Evolutionary conservation across 495 filamentous ascomycete genomes (phyloP).

Genomic region (Barbatosphaeria neglecta): DNA sequence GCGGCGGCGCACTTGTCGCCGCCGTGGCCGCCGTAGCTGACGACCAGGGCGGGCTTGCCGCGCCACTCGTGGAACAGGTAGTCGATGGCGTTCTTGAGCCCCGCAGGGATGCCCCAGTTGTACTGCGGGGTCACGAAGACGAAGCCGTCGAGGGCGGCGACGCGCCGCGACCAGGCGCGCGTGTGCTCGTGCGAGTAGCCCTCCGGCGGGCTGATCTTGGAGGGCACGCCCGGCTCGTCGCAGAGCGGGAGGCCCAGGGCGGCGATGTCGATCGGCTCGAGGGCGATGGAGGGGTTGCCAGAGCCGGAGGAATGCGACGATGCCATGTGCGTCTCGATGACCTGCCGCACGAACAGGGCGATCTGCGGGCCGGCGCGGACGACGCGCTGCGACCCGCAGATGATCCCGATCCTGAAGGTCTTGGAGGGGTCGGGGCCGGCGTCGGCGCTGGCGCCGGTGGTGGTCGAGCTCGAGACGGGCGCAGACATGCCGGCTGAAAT

Average conservation of each 20-base stretch:
- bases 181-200: conserved; percentile 33
- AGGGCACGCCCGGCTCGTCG: conserved; percentile 34
- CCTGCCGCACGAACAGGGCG: background rate
- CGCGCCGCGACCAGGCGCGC: conserved; percentile 21
- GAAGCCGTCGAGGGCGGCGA: conserved; percentile 5
- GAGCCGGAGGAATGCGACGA: background rate
- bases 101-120: conserved; percentile 41
- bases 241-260: conserved; percentile 33
- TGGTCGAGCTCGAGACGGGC: background rate
- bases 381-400: conserved; percentile 5
- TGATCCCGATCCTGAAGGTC: conserved; percentile 6
- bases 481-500: background rate
- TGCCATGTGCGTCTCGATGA: conserved; percentile 1
- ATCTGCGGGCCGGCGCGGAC: conserved; percentile 5
- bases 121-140: conserved; percentile 26
- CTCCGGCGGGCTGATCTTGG: conserved; percentile 18
- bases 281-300: background rate
- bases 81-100: conserved; percentile 43
- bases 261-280: conserved; percentile 27
- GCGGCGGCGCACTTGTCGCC: conserved; percentile 3
- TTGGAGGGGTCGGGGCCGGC: background rate
- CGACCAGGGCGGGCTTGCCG: conserved; percentile 38
- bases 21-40: conserved; percentile 14
- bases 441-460: background rate
- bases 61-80: conserved; percentile 42